Evolutionary conservation across 2,329 filamentous ascomycete species (phyloP).

Genomic region (Cryphonectria radicalis): DNA sequence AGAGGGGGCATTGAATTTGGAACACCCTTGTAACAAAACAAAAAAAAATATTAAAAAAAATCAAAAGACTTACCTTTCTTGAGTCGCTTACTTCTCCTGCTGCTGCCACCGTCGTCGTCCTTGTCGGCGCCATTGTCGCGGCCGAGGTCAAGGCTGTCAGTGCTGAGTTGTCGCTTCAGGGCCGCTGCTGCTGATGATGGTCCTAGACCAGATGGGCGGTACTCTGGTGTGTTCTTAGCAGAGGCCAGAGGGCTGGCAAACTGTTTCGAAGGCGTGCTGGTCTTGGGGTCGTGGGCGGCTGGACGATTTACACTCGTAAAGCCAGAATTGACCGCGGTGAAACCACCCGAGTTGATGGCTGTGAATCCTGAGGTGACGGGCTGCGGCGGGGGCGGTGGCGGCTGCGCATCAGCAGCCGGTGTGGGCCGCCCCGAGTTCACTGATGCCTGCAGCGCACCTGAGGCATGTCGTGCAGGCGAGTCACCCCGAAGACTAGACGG

Average conservation of each 20-base stretch:
- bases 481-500: slow-evolving; percentile 63
- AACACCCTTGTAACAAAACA: not conserved
- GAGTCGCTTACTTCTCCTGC: slow-evolving; percentile 86
- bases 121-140: slow-evolving; percentile 53
- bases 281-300: slow-evolving; percentile 53
- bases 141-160: slow-evolving; percentile 53
- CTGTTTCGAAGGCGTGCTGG: slow-evolving; percentile 63
- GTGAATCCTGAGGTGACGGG: slow-evolving; percentile 52
- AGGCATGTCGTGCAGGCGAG: slow-evolving; percentile 67
- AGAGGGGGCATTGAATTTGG: not conserved
- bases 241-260: slow-evolving; percentile 66
- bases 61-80: slow-evolving; percentile 74
- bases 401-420: slow-evolving; percentile 51
- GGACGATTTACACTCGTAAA: slow-evolving; percentile 70
- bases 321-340: slow-evolving; percentile 74
- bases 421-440: slow-evolving; percentile 53
- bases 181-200: slow-evolving; percentile 55
- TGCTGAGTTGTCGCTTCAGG: slow-evolving; percentile 78
- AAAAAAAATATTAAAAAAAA: slow-evolving; percentile 13
- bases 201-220: slow-evolving; percentile 58
- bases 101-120: slow-evolving; percentile 68
- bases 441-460: slow-evolving; percentile 56
- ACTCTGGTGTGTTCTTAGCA: slow-evolving; percentile 67
- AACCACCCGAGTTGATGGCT: slow-evolving; percentile 63
- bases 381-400: slow-evolving; percentile 42